phyloP scores from a whole-genome alignment of 2,329 filamentous ascomycete species.

The Penicillium polonicum region DNA sequence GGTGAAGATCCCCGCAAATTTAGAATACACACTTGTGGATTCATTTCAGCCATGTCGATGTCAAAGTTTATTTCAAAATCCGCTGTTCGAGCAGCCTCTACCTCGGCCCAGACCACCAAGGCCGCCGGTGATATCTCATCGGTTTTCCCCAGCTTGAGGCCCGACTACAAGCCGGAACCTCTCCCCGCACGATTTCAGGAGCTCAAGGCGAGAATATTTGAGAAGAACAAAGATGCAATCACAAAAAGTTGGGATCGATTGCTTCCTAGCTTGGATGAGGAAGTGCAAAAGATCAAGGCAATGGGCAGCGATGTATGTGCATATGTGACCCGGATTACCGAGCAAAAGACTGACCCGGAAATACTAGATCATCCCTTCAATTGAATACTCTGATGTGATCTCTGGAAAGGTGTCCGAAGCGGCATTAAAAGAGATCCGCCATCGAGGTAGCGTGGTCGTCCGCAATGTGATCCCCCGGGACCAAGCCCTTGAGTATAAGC shows the following conservation, averaged over 20 bases:
- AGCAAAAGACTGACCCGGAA: slow-evolving; percentile 5
- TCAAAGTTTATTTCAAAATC: slow-evolving; percentile 32
- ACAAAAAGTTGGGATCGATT: slow-evolving; percentile 45
- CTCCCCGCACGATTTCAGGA: slow-evolving; percentile 44
- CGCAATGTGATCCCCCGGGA: slow-evolving; percentile 63
- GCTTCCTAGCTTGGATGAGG: slow-evolving; percentile 39
- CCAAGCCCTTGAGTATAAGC: slow-evolving; percentile 65
- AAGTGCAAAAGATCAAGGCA: slow-evolving; percentile 43
- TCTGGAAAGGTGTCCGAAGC: slow-evolving; percentile 36
- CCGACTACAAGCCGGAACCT: slow-evolving; percentile 43
- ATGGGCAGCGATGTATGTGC: slow-evolving; percentile 42
- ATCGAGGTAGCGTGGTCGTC: slow-evolving; percentile 64
- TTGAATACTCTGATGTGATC: slow-evolving; percentile 43
- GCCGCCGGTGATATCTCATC: slow-evolving; percentile 49
- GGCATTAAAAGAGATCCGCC: slow-evolving; percentile 51
- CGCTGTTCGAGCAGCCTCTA: slow-evolving; percentile 31
- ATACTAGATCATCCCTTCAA: slow-evolving; percentile 42
- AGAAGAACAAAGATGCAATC: slow-evolving; percentile 41
- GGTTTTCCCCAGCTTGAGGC: slow-evolving; percentile 48
- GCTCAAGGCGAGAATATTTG: slow-evolving; percentile 41
- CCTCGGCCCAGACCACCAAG: slow-evolving; percentile 40
- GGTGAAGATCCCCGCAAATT: background rate
- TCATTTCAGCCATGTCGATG: slow-evolving; percentile 25
- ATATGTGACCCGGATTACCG: background rate
- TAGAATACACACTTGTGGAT: background rate